Evolutionary conservation across 148 eudicot genomes (phyloP).

Genomic region (Cornus controversa): DNA sequence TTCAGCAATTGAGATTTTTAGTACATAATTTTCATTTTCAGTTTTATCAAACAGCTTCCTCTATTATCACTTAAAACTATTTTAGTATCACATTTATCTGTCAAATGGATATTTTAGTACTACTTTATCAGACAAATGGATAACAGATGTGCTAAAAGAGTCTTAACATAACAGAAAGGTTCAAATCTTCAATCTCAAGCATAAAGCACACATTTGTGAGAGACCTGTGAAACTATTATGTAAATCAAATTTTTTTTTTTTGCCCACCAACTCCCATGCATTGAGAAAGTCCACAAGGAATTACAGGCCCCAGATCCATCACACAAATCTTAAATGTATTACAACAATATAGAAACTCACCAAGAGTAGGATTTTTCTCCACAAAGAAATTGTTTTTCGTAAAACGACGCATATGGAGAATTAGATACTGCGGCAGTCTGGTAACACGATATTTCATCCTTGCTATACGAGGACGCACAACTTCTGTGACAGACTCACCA

Average conservation of each 20-base stretch:
- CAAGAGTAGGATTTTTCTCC: slow-evolving; percentile 96
- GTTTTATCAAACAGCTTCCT: no score
- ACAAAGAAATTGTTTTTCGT: slow-evolving; percentile 95
- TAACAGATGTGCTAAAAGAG: background rate
- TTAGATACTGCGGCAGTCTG: slow-evolving; percentile 82
- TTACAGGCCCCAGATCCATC: background rate
- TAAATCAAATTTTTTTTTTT: no score
- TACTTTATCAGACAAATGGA: background rate
- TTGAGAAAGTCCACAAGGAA: background rate
- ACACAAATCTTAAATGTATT: background rate
- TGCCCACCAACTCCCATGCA: background rate
- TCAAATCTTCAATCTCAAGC: background rate
- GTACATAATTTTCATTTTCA: no score
- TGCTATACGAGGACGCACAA: slow-evolving; percentile 87
- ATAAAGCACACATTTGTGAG: background rate
- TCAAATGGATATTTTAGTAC: no score
- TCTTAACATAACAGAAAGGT: slow-evolving; percentile 1
- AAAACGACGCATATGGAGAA: slow-evolving; percentile 96
- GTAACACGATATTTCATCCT: slow-evolving; percentile 95
- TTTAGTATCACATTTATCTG: no score
- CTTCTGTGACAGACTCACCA: slow-evolving; percentile 91
- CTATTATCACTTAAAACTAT: no score
- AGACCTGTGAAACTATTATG: background rate
- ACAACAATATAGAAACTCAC: slow-evolving; percentile 34
- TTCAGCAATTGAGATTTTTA: no score